Conservation (phyloP, 2,329 filamentous ascomycete genomes). For the Lizonia empirigonia region DNA sequence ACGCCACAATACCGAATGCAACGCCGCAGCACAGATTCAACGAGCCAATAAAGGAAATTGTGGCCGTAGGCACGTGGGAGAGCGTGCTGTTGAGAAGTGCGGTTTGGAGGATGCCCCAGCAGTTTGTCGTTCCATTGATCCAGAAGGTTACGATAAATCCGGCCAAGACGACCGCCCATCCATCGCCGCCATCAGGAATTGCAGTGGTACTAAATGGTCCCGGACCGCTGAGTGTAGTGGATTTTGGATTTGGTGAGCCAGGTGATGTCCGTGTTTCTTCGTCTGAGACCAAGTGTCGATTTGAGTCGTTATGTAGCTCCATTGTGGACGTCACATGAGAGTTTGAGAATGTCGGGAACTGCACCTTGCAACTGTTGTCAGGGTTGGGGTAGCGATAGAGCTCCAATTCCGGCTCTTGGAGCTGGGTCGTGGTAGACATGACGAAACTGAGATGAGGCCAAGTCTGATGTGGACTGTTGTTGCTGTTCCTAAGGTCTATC, state of each 20-base stretch:
- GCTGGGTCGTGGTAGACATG: conserved; percentile 10
- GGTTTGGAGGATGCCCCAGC: conserved; percentile 66
- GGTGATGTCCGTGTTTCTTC: conserved; percentile 11
- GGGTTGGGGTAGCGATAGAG: conserved; percentile 7
- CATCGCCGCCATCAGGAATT: conserved; percentile 62
- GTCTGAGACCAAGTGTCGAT: not conserved
- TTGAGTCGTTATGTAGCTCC: not conserved
- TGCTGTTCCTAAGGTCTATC: not conserved
- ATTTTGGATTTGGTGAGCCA: conserved; percentile 1
- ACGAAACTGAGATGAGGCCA: not conserved
- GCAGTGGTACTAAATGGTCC: conserved; percentile 22
- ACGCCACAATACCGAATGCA: conserved; percentile 59
- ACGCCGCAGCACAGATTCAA: conserved; percentile 58
- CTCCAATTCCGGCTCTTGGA: conserved; percentile 9
- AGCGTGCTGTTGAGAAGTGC: conserved; percentile 59
- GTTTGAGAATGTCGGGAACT: not conserved
- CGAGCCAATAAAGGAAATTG: conserved; percentile 64
- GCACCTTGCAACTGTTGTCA: not conserved
- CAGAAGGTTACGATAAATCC: conserved; percentile 59
- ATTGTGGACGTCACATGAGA: conserved; percentile 1
- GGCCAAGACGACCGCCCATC: conserved; percentile 60
- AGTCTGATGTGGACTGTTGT: not conserved
- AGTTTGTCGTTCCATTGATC: conserved; percentile 60
- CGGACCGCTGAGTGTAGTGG: not conserved
- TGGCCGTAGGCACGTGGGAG: conserved; percentile 52